These are phyloP conservation scores for Aspergillus sparsus DNA, from an alignment of 495 filamentous ascomycete species.

Conservation along the genomic window DNA sequence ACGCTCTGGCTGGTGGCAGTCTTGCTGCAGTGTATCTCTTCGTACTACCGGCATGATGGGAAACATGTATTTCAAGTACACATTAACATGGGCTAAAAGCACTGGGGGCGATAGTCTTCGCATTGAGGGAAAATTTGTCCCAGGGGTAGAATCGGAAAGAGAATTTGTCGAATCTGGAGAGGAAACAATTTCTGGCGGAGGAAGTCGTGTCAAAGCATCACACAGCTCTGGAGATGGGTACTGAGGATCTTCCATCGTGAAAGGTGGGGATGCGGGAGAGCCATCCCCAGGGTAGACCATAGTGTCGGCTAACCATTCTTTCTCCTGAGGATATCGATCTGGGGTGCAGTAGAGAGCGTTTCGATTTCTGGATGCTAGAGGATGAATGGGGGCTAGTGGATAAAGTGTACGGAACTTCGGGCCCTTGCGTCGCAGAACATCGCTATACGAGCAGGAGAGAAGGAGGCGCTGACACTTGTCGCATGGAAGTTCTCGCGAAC, in stretches of 20 bases:
- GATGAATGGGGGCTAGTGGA: slow-evolving; percentile 46
- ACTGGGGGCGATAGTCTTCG: slow-evolving; percentile 39
- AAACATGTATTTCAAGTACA: slow-evolving; percentile 65
- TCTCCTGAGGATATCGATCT: slow-evolving; percentile 24
- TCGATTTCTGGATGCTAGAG: slow-evolving; percentile 29
- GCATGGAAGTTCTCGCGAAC: slow-evolving; percentile 45
- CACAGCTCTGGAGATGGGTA: slow-evolving; percentile 29
- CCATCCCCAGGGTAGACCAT: slow-evolving; percentile 23
- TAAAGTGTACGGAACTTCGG: slow-evolving; percentile 50
- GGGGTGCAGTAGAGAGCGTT: slow-evolving; percentile 13
- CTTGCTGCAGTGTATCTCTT: slow-evolving; percentile 63
- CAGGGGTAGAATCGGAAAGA: slow-evolving; percentile 31
- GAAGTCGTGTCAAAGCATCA: slow-evolving; percentile 34
- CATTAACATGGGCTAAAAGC: slow-evolving; percentile 46
- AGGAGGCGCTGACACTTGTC: slow-evolving; percentile 50
- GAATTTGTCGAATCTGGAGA: slow-evolving; percentile 44
- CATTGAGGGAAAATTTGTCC: slow-evolving; percentile 22
- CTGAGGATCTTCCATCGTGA: slow-evolving; percentile 28
- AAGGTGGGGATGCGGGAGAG: slow-evolving; percentile 36
- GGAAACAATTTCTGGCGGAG: slow-evolving; percentile 40
- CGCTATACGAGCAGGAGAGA: slow-evolving; percentile 49
- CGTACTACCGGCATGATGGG: slow-evolving; percentile 80
- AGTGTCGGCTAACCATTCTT: slow-evolving; percentile 25
- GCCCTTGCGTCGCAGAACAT: slow-evolving; percentile 46
- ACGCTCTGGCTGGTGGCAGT: slow-evolving; percentile 58